These are phyloP conservation scores for Lagenaria siceraria DNA, from an alignment of 306 rosid species.

Conservation along the genomic window DNA sequence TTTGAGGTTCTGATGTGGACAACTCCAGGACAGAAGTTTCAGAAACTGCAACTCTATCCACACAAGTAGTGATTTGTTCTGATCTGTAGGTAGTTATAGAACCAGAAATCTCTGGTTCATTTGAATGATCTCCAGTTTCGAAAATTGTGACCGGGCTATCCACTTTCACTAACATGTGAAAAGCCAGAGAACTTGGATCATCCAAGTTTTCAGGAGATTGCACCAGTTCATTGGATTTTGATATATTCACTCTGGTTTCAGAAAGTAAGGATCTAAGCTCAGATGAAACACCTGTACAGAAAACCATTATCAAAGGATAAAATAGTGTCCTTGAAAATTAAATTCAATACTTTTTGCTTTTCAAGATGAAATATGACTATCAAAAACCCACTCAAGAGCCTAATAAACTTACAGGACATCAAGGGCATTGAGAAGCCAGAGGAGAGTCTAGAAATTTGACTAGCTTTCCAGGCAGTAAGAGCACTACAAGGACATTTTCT, in stretches of 20 bases:
- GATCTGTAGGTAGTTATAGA: constrained; percentile 11
- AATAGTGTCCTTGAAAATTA: not conserved
- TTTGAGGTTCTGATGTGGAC: constrained; percentile 16
- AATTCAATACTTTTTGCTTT: not conserved
- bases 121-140: constrained; percentile 14
- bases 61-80: not conserved
- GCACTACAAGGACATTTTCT: constrained; percentile 25
- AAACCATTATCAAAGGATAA: constrained; percentile 8
- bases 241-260: constrained; percentile 21
- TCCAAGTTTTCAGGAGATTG: not conserved
- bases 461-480: constrained; percentile 24
- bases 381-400: not conserved
- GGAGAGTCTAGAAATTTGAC: constrained; percentile 21
- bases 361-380: not conserved
- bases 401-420: constrained; percentile 45
- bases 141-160: not conserved
- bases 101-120: constrained; percentile 12
- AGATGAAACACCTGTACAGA: constrained; percentile 29
- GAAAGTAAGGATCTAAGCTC: constrained; percentile 33
- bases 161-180: not conserved
- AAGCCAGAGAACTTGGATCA: not conserved
- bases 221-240: constrained; percentile 6
- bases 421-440: constrained; percentile 37
- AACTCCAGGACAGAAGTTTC: constrained; percentile 3
- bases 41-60: not conserved